Conservation (phyloP, 352 stramenopile species). For the Phytophthora chlamydospora region DNA sequence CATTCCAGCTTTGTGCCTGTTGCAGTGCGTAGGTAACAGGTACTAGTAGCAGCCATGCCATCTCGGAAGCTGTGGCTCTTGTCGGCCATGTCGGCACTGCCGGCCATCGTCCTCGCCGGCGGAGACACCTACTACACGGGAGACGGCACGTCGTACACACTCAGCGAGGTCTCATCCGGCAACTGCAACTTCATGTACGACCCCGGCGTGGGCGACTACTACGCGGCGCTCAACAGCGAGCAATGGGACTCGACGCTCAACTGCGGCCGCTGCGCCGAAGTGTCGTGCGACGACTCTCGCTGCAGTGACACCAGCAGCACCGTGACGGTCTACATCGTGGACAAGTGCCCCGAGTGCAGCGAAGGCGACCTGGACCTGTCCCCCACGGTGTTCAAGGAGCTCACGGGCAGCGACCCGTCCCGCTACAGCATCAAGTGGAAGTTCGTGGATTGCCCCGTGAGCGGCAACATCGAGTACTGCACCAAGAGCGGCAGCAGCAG, state of each 20-base stretch:
- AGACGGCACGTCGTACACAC: slow-evolving; percentile 62
- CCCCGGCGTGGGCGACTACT: slow-evolving; percentile 46
- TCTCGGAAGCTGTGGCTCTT: slow-evolving; percentile 15
- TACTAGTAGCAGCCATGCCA: no score
- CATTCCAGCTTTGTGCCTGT: no score
- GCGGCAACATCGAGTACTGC: slow-evolving; percentile 52
- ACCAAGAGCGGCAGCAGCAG: slow-evolving; percentile 57
- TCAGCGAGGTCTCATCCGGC: slow-evolving; percentile 43
- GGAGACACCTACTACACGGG: slow-evolving; percentile 43
- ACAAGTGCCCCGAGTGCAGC: slow-evolving; percentile 72
- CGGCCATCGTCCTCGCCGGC: slow-evolving; percentile 11
- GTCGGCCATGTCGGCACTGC: slow-evolving; percentile 7
- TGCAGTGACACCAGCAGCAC: slow-evolving; percentile 51
- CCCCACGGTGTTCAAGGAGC: slow-evolving; percentile 45
- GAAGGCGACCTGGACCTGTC: slow-evolving; percentile 66
- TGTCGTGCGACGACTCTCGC: slow-evolving; percentile 55
- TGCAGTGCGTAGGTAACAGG: no score
- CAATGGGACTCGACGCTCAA: slow-evolving; percentile 65
- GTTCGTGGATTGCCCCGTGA: slow-evolving; percentile 55
- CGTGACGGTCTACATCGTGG: slow-evolving; percentile 61
- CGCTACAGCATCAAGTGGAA: slow-evolving; percentile 56
- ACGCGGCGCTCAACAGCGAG: slow-evolving; percentile 66
- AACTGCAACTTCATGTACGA: slow-evolving; percentile 82
- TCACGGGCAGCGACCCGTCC: slow-evolving; percentile 49
- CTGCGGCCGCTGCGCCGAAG: slow-evolving; percentile 73